Evolutionary conservation across 192 early-diverging fungal species (phyloP), one percentile per base, ranked within the genome.

Genomic region (Rhizoclosmatium sp.): DNA sequence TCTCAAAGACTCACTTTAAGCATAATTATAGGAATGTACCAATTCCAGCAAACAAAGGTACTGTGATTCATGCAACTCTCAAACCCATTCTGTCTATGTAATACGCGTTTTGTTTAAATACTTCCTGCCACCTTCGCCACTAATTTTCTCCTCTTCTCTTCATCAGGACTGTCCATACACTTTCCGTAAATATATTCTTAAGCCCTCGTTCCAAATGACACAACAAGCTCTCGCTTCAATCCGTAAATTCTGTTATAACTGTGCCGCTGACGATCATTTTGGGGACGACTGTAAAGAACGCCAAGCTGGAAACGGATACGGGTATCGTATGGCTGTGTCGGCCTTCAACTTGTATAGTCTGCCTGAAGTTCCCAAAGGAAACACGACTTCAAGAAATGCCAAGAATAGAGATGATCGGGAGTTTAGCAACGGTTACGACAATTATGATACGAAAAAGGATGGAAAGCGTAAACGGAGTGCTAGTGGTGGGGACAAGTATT

Each of bases 131-230:
- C 14, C 42, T 47, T 47, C 14, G 46, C 39, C n/a, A 44, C 71
- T 60, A 4, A 40, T 31, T 40, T 2, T 19, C 72, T 62, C 10
- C 3, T 21, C 42, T 31, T 9, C 7, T 12, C 59, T 44, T 62
- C 12, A 21, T 16, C 59, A 75, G 72, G 48, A 59, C 39, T 75
- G 72, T 46, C 72, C 72, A 10, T 10, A 75, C 48, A 5, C n/a
- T 41, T 75, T 56, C 59, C 3, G 72, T 9, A 75, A 59, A 10
- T 75, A 75, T 59, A 75, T 19, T 31, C 47, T 71, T 2, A 71
- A 71, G 54, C 4, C 69, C 10, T 56, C 65, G 5, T 65, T 10
- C 21, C 62, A 42, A 10, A 40, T 12, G 59, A 21, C n/a, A 56
- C 48, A 47, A 44, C 62, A 39, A 58, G 67, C 46, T 12, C 3